Base-by-base conservation (phyloP, 2,329 filamentous ascomycete genomes). In the Colletotrichum abscissum region DNA sequence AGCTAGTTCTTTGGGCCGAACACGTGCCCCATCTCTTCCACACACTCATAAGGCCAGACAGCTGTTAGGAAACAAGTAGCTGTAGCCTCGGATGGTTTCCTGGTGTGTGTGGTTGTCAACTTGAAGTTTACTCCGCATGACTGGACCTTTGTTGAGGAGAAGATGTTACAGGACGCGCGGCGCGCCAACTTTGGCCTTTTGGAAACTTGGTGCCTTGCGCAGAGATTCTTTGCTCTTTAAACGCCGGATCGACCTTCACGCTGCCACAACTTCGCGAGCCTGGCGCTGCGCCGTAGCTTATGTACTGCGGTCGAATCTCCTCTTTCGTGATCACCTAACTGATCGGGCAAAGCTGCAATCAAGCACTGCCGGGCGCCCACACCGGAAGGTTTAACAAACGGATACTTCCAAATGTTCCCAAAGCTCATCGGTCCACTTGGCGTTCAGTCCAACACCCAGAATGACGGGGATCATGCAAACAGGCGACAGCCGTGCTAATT, bases 321-420 rank as follows among this genome's bases (percentile, higher is more conserved):
- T 59, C 57, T 38, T 42, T 35, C 5, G 33, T 16, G 30, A 38
- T 49, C 24, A 30, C 35, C 58, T 62, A n/a, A 62, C 59, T 49
- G 59, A 62, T 30, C 59, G 59, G 59, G 59, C 59, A 46, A 62
- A 62, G 35, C 26, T 49, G 38, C 59, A 14, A 28, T 26, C 38
- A 49, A 46, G 58, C 38, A 62, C 57, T 24, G 33, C 57, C 57
- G 57, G 57, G 30, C 57, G 57, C 57, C 33, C 57, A 60, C 33
- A 60, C 24, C n/a, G n/a, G 26, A 33, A 26, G 57, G 22, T 26
- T 38, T 26, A 33, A 33, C 22, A 33, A 24, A 26, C 33, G 35
- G 30, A 14, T 22, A 16, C 57, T 22, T 16, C 38, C 38, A 42
- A 42, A 42, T 42, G 38, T 42, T 28, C 22, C 12, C n/a, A 24